Percentiles rank a stretch among this genome's conserved stretches.
Evolutionary conservation across 2,329 filamentous ascomycete genomes (phyloP).

Genomic region (Penicillium fuscoglaucum): DNA sequence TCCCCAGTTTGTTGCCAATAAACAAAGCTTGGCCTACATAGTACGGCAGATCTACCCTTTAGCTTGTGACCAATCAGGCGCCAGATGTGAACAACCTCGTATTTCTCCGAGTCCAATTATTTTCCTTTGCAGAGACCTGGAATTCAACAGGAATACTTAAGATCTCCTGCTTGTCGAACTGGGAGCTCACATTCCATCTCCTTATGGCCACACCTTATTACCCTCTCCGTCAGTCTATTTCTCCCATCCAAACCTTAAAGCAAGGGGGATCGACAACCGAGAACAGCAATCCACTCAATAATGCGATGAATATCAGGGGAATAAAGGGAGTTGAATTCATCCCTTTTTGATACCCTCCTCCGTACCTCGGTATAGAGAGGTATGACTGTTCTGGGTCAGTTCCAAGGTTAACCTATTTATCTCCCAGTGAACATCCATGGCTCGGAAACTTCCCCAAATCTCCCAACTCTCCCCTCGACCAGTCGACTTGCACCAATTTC

Average conservation of each 20-base stretch:
- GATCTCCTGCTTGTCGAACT: too few species aligned
- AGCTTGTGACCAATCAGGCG: not conserved
- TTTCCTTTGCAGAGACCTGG: not conserved
- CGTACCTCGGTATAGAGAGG: too few species aligned
- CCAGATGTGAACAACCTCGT: not conserved
- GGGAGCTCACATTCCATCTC: not conserved
- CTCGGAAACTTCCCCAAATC: not conserved
- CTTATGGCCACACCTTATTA: not conserved
- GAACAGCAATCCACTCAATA: not conserved
- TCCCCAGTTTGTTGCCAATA: not conserved
- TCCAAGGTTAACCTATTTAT: not conserved
- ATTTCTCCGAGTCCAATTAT: not conserved
- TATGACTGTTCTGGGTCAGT: too few species aligned
- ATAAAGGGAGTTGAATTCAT: not conserved
- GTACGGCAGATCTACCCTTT: not conserved
- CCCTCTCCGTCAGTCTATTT: not conserved
- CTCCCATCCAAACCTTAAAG: not conserved
- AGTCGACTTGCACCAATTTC: not conserved
- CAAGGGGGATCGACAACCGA: slow-evolving; percentile 1
- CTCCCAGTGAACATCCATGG: not conserved
- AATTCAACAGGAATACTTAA: not conserved
- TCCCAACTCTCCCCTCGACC: not conserved
- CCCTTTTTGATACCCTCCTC: not conserved
- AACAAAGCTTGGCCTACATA: not conserved
- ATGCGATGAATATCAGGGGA: not conserved